Conservation (phyloP, 2,329 filamentous ascomycete genomes). For the Cryphonectria radicalis region DNA sequence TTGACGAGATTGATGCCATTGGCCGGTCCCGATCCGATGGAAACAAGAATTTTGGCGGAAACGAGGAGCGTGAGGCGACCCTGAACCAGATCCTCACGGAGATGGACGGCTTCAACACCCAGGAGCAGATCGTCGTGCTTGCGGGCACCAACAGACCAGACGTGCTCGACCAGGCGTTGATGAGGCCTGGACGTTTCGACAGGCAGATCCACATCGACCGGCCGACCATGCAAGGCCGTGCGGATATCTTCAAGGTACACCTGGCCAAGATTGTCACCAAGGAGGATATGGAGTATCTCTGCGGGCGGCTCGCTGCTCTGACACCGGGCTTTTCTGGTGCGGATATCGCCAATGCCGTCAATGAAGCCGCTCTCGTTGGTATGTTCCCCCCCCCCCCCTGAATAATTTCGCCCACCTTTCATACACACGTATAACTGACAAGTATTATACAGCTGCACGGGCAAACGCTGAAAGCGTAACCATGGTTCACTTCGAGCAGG, state of each 20-base stretch:
- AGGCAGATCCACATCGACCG: constrained; percentile 93
- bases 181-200: constrained; percentile 96
- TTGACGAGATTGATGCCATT: constrained; percentile 98
- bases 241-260: constrained; percentile 95
- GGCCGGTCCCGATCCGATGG: constrained; percentile 86
- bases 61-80: constrained; percentile 95
- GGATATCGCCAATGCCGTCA: constrained; percentile 97
- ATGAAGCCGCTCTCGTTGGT: constrained; percentile 96
- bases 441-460: constrained; percentile 69
- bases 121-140: constrained; percentile 93
- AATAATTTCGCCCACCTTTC: background rate
- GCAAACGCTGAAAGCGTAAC: constrained; percentile 77
- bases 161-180: constrained; percentile 90
- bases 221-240: constrained; percentile 94
- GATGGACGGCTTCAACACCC: constrained; percentile 99
- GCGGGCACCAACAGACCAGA: constrained; percentile 96
- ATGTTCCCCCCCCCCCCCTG: constrained; percentile 43
- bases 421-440: constrained; percentile 9
- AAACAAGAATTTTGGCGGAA: constrained; percentile 75
- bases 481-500: constrained; percentile 94
- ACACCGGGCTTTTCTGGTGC: constrained; percentile 97
- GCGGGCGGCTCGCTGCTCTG: constrained; percentile 85
- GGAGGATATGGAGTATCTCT: constrained; percentile 85
- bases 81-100: constrained; percentile 98
- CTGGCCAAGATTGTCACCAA: constrained; percentile 92